Conservation (phyloP, 2,329 filamentous ascomycete species). For the Colletotrichum navitas region DNA sequence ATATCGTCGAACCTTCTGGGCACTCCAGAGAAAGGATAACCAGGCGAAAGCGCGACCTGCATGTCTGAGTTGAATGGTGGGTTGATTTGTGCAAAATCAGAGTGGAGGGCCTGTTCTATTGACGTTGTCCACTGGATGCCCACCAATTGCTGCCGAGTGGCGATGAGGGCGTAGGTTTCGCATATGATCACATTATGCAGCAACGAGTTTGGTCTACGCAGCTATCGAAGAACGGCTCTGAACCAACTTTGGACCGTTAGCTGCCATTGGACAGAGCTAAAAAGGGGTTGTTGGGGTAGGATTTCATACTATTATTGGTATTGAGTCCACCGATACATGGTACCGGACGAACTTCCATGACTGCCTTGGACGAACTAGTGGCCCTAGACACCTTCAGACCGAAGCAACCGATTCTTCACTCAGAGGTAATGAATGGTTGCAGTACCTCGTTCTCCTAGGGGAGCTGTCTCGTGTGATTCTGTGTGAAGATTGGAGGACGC, state of each 20-base stretch:
- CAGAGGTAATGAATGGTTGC: neutral
- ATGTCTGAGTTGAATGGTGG: conserved; percentile 17
- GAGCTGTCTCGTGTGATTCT: neutral
- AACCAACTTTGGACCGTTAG: neutral
- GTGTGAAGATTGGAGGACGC: neutral
- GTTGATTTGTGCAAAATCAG: neutral
- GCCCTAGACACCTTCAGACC: conserved; percentile 5
- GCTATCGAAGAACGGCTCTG: conserved; percentile 9
- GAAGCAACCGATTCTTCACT: neutral
- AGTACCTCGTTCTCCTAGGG: neutral
- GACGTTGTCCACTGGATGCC: conserved; percentile 4
- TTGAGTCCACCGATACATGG: conserved; percentile 5
- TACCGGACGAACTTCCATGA: conserved; percentile 4
- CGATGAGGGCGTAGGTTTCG: conserved; percentile 10
- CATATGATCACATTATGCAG: conserved; percentile 2
- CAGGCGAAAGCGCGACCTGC: conserved; percentile 15
- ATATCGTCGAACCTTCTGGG: neutral
- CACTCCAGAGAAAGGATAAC: conserved; percentile 9
- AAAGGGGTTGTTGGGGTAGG: neutral
- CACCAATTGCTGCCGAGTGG: conserved; percentile 6
- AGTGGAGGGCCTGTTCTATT: neutral
- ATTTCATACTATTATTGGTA: conserved; percentile 7
- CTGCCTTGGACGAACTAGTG: conserved; percentile 15
- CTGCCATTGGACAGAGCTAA: conserved; percentile 15
- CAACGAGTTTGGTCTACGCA: conserved; percentile 8